Base-by-base conservation (phyloP, 176 grass and related monocot genomes). In the Cenchrus americanus region DNA sequence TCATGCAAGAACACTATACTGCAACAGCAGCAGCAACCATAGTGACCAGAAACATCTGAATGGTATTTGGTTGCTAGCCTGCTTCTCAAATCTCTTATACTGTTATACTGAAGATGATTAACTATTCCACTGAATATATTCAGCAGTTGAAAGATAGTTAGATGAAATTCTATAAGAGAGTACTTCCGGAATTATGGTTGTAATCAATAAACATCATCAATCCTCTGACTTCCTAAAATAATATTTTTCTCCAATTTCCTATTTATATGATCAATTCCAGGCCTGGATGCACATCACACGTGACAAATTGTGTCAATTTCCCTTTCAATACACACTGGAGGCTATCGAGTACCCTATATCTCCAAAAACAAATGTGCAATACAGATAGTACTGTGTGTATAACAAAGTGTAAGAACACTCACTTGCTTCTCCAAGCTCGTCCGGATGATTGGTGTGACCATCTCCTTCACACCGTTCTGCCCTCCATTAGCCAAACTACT, bases 401-500 rank as follows among this genome's bases (percentile, higher is more conserved):
- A 83, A 51, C 1, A 48, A 76, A 80, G 66, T 51, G 53, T 71
- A 65, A 76, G 47, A 34, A 69, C 37, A 34, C 79, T 88, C 73
- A 95, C 96, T 80, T 98, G 96, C 53, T 98, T 98, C 87, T 94
- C 92, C 47, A 98, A 88, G 71, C 91, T 98, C 10, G 93, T 75
- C 76, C 93, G 87, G 75, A 98, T 88, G 80, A 98, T 88, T 2
- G 96, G 96, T 1, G 96, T 98, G 37, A 98, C 93, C 96, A 98
- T 98, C 13, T 93, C 92, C 77, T 85, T 98, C 5, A 80, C 50
- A 49, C 89, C 85, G 59, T 90, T 92, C 62, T 92, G 71, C 14
- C 50, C 74, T 59, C 84, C 75, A 55, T 92, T 93, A 18, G 58
- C 18, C 12, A 64, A 65, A 66, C 62, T 70, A 48, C 46, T 42